Conservation (phyloP, 1,284 basidiomycete genomes). For the Cryptococcus amylolentus region DNA sequence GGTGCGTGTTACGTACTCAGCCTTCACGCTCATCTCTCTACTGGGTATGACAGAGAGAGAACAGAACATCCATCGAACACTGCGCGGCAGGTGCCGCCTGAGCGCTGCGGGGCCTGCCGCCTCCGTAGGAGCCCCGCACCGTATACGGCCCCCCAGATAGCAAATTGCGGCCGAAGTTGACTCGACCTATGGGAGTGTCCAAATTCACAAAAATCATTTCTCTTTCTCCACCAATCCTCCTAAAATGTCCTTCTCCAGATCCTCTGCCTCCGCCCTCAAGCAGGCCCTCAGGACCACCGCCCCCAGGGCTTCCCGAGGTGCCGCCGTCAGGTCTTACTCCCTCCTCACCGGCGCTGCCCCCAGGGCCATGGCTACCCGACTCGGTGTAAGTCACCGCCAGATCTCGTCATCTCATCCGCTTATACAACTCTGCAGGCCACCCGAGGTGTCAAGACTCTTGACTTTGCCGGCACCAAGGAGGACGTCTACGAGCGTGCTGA, state of each 20-base stretch:
- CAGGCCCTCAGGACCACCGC: slow-evolving; percentile 52
- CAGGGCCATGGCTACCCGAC: slow-evolving; percentile 43
- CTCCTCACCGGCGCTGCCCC: slow-evolving; percentile 60
- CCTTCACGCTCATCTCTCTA: slow-evolving; percentile 28
- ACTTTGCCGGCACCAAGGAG: slow-evolving; percentile 96
- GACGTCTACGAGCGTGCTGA: slow-evolving; percentile 95
- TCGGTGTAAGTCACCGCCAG: slow-evolving; percentile 33
- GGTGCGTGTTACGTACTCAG: slow-evolving; percentile 22
- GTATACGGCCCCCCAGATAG: neutral
- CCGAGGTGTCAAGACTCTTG: slow-evolving; percentile 92
- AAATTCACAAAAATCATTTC: neutral
- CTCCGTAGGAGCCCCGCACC: too few species aligned
- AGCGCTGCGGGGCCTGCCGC: too few species aligned
- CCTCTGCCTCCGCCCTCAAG: slow-evolving; percentile 54
- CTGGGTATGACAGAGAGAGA: neutral
- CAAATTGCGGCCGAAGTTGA: slow-evolving; percentile 18
- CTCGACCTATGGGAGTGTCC: slow-evolving; percentile 4
- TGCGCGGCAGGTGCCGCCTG: too few species aligned
- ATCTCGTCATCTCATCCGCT: slow-evolving; percentile 4
- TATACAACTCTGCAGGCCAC: slow-evolving; percentile 30
- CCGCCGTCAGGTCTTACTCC: slow-evolving; percentile 63
- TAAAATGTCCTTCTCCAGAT: slow-evolving; percentile 45
- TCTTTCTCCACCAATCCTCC: slow-evolving; percentile 1
- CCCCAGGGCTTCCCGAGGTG: slow-evolving; percentile 42
- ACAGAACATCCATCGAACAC: too few species aligned